These are phyloP conservation scores for Pseudogymnoascus sp. DNA, from an alignment of 2,329 filamentous ascomycete genomes.

Conservation along the genomic window DNA sequence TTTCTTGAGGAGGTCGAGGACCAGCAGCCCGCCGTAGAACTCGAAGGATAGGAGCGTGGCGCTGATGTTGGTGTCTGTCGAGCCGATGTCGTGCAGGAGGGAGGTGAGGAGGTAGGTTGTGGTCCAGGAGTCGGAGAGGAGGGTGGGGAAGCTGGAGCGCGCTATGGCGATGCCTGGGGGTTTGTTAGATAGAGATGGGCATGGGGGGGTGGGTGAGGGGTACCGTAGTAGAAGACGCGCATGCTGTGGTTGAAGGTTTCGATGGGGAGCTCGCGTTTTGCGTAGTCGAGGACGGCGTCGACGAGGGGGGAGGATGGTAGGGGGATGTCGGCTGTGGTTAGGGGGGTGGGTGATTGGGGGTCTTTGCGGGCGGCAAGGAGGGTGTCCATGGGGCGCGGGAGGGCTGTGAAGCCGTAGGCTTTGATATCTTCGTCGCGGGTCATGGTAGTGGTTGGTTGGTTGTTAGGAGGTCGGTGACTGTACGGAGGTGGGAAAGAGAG, in stretches of 20 bases:
- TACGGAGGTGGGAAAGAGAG: no score
- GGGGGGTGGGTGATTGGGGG: no score
- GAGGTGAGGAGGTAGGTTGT: conserved; percentile 55
- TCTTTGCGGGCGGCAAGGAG: no score
- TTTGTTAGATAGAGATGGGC: no score
- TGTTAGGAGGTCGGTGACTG: no score
- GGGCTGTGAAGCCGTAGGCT: conserved; percentile 36
- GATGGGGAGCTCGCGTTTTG: conserved; percentile 38
- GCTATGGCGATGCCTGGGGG: conserved; percentile 35
- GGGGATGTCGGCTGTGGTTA: no score
- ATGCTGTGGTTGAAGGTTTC: conserved; percentile 63
- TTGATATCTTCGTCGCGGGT: conserved; percentile 10
- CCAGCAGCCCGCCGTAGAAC: conserved; percentile 57
- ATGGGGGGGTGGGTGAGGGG: no score
- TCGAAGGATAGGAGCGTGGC: conserved; percentile 62
- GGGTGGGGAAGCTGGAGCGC: conserved; percentile 37
- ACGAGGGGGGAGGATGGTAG: conserved; percentile 30
- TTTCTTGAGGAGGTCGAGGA: conserved; percentile 44
- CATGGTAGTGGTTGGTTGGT: not conserved
- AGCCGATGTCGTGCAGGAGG: conserved; percentile 68
- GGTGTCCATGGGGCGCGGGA: conserved; percentile 33
- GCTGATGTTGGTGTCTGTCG: conserved; percentile 46
- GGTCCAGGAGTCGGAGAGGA: conserved; percentile 31
- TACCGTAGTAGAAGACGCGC: conserved; percentile 62
- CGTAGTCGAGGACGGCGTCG: conserved; percentile 39